phyloP scores from a whole-genome alignment of 345 rosid species.

The Eucalyptus brandiana region DNA sequence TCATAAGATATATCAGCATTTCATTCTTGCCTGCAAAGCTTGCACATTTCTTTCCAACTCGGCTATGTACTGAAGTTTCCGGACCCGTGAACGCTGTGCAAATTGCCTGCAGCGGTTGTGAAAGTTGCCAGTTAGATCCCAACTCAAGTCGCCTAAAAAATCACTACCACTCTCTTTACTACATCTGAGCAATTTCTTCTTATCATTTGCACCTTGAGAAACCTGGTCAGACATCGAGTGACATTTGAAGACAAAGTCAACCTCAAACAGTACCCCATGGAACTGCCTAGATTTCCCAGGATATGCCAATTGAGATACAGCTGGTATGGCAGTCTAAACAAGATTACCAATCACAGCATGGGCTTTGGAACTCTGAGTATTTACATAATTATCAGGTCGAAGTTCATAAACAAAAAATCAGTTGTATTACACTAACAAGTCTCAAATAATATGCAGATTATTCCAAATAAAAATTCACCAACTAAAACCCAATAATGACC shows the following conservation, averaged over 20 bases:
- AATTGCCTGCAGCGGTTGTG: constrained; percentile 25
- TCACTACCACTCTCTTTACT: neutral
- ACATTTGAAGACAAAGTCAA: neutral
- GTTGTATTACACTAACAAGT: neutral
- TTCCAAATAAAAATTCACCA: neutral
- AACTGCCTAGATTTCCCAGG: neutral
- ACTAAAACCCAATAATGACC: neutral
- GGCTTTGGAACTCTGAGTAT: neutral
- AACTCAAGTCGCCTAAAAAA: neutral
- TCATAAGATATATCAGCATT: neutral
- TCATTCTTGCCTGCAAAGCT: constrained; percentile 32
- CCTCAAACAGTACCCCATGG: neutral
- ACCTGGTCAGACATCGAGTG: neutral
- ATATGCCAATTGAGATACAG: neutral
- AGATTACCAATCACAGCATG: neutral
- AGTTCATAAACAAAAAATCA: neutral
- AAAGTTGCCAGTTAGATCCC: neutral
- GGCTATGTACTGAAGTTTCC: constrained; percentile 54
- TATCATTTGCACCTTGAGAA: neutral
- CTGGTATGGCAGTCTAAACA: neutral
- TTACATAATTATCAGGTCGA: neutral
- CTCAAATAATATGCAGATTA: neutral
- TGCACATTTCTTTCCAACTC: constrained; percentile 54
- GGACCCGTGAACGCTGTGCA: constrained; percentile 46
- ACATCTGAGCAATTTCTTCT: neutral